Evolutionary conservation across 2,329 filamentous ascomycete species (phyloP).

Genomic region (Fusarium sororula): DNA sequence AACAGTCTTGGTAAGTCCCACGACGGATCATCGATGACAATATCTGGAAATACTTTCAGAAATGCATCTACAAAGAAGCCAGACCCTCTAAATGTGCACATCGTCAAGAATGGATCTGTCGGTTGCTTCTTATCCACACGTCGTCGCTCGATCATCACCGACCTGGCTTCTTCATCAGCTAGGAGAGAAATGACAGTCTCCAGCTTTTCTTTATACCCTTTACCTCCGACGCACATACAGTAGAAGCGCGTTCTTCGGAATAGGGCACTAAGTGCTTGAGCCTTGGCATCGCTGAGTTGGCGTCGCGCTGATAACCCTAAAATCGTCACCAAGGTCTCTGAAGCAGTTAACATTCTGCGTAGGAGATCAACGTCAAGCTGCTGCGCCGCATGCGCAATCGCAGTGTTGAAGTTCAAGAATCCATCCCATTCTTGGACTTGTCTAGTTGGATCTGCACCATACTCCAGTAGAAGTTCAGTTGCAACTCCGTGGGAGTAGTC

Average conservation of each 20-base stretch:
- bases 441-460: neutral
- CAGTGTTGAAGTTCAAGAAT: neutral
- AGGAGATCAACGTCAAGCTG: neutral
- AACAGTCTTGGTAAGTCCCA: neutral
- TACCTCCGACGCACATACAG: neutral
- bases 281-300: neutral
- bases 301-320: neutral
- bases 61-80: neutral
- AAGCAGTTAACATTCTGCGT: neutral
- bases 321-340: neutral
- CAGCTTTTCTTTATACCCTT: neutral
- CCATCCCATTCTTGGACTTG: neutral
- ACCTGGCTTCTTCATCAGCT: neutral
- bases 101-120: neutral
- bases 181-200: neutral
- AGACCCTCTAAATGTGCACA: neutral
- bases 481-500: neutral
- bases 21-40: neutral
- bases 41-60: neutral
- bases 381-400: neutral
- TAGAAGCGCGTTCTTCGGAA: neutral
- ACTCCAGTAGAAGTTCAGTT: neutral
- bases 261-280: neutral
- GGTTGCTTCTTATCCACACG: neutral
- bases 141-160: rapidly evolving